Conservation (phyloP, 75 land plant species). For the Chamaecyparis obtusa region DNA sequence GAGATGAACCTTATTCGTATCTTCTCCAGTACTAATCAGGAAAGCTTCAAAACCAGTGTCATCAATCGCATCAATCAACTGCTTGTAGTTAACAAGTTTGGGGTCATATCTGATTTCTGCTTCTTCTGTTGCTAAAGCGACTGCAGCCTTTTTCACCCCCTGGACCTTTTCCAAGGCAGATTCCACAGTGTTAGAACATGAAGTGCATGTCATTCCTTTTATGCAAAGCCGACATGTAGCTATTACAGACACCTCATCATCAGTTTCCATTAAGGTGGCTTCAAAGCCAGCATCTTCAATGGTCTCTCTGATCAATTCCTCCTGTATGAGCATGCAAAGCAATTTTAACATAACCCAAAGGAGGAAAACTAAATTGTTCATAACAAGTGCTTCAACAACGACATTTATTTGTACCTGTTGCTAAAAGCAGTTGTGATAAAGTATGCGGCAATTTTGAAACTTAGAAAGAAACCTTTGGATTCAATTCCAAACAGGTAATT, state of each 20-base stretch:
- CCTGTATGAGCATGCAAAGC: constrained; percentile 28
- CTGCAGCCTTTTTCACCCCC: constrained; percentile 56
- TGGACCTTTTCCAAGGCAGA: constrained; percentile 38
- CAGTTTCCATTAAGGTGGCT: constrained; percentile 44
- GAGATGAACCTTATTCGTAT: constrained; percentile 46
- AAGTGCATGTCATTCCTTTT: constrained; percentile 80
- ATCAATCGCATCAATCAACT: constrained; percentile 43
- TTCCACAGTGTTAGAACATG: constrained; percentile 72
- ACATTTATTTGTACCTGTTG: neutral
- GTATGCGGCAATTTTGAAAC: neutral
- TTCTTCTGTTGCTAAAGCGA: constrained; percentile 78
- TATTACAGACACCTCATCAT: constrained; percentile 17
- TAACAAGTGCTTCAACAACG: neutral
- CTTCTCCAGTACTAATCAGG: constrained; percentile 61
- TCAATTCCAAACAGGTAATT: neutral
- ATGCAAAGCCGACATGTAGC: constrained; percentile 53
- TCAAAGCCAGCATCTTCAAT: constrained; percentile 78
- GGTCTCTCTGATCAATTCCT: constrained; percentile 55
- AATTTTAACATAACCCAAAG: neutral
- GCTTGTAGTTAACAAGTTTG: constrained; percentile 27
- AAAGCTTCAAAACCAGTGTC: constrained; percentile 75
- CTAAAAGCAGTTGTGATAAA: neutral
- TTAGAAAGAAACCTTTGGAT: neutral
- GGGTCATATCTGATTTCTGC: constrained; percentile 74
- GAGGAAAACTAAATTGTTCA: neutral